Conservation (phyloP, 768 basidiomycete species). For the Gloeopeniophorella convolvens region DNA sequence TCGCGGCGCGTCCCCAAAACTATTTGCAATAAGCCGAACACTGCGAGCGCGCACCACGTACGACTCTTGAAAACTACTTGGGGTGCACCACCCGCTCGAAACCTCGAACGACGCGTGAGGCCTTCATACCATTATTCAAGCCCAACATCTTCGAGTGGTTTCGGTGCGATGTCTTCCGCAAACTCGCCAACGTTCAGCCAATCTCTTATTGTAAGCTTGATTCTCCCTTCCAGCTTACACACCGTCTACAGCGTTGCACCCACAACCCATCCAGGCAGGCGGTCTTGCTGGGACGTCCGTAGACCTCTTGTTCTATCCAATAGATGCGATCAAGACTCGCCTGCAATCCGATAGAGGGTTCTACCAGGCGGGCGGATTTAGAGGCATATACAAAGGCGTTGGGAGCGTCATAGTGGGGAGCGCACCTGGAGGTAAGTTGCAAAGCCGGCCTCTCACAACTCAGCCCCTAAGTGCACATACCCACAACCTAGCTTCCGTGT, state of each 20-base stretch:
- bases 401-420: slow-evolving; percentile 94
- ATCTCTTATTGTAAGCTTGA: slow-evolving; percentile 27
- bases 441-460: background rate
- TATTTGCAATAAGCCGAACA: too few species aligned
- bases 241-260: background rate
- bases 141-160: too few species aligned
- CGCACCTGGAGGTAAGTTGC: slow-evolving; percentile 78
- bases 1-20: slow-evolving; percentile 7
- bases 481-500: slow-evolving; percentile 68
- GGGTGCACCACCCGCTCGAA: too few species aligned
- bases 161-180: slow-evolving; percentile 10
- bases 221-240: background rate
- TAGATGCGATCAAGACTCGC: slow-evolving; percentile 96
- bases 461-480: background rate
- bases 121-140: too few species aligned
- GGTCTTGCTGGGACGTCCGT: slow-evolving; percentile 90
- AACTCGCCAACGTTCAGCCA: slow-evolving; percentile 26
- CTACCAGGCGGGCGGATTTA: slow-evolving; percentile 76
- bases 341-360: slow-evolving; percentile 89
- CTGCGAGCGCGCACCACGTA: too few species aligned
- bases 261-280: slow-evolving; percentile 51
- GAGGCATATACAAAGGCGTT: slow-evolving; percentile 86
- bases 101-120: too few species aligned
- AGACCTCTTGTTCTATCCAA: slow-evolving; percentile 92
- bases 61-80: too few species aligned